Base-by-base conservation (phyloP, 2,329 filamentous ascomycete species). In the Alternaria gaisen region DNA sequence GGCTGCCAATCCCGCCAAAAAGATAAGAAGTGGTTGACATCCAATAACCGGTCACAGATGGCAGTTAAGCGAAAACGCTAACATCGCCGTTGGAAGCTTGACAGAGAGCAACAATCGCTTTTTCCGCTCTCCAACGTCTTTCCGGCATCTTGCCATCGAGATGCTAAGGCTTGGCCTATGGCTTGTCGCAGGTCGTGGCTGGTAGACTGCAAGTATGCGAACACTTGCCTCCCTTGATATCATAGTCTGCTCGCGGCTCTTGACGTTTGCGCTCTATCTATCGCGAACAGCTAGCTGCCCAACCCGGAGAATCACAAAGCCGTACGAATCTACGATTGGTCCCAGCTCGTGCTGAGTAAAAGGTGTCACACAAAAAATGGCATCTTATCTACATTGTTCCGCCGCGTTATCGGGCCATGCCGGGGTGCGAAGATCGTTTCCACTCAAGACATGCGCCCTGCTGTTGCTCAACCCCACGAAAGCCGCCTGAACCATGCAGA, bases 301-400 rank as follows among this genome's bases (percentile, higher is more conserved):
- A 28, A 32, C 12, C 32, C 5, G 7, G 16, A 34, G 18, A n/a
- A 38, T 22, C 12, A 11, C 22, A 12, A 51, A 24, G 18, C n/a
- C 14, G 16, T 26, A 4, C 28, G 20, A 3, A 16, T 10, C 14
- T 32, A 24, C 28, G 20, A 59, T 59, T 44, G 34, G 53, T 4
- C 20, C 18, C 40, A 36, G 11, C 1, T 16, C 26, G 6, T 1
- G 30, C 32, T 53, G 56, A 52, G 28, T 59, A 56, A 56, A 32
- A 52, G 1, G 1, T 16, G 51, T 52, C 30, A 58, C 36, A 68
- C 66, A 70, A 43, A 47, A 42, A 30, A 63, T 56, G 22, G 22
- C 56, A 57, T 56, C 68, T 73, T 73, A 72, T 73, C 71, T 56
- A 6, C 18, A 16, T 22, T 6, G 54, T 46, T 64, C 58, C 55